Conservation (phyloP, 192 early-diverging fungal genomes). For the Entomortierella beljakovae region DNA sequence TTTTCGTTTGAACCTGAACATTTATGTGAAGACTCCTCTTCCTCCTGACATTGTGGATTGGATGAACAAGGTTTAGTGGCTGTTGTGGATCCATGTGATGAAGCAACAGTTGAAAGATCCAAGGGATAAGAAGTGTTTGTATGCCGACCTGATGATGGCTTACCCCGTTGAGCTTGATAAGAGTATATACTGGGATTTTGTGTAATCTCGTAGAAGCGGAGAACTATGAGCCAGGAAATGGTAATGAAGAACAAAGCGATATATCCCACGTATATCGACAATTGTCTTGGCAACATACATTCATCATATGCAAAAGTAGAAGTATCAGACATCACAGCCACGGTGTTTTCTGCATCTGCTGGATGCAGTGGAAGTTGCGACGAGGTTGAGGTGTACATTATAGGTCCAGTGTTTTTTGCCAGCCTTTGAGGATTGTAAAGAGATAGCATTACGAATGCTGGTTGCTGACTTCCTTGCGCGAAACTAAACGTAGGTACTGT, state of each 20-base stretch:
- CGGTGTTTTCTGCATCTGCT: not conserved
- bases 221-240: conserved; percentile 25
- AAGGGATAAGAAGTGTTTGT: not conserved
- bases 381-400: conserved; percentile 1
- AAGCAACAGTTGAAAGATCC: not conserved
- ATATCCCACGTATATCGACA: conserved; percentile 62
- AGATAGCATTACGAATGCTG: conserved; percentile 60
- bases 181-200: not conserved
- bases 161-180: conserved; percentile 5
- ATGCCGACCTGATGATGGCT: not conserved
- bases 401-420: not conserved
- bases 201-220: not conserved
- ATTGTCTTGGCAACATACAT: conserved; percentile 76
- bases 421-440: conserved; percentile 17
- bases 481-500: conserved; percentile 75
- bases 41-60: not conserved
- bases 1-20: not conserved
- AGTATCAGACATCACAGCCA: conserved; percentile 9
- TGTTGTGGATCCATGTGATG: not conserved
- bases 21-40: not conserved
- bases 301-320: conserved; percentile 55
- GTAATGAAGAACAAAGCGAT: conserved; percentile 13
- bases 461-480: conserved; percentile 71
- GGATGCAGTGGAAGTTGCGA: too few relatives aligned
- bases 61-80: not conserved